phyloP scores from a whole-genome alignment of 805 yeast species.

The Zygosaccharomyces gambellarensis region DNA sequence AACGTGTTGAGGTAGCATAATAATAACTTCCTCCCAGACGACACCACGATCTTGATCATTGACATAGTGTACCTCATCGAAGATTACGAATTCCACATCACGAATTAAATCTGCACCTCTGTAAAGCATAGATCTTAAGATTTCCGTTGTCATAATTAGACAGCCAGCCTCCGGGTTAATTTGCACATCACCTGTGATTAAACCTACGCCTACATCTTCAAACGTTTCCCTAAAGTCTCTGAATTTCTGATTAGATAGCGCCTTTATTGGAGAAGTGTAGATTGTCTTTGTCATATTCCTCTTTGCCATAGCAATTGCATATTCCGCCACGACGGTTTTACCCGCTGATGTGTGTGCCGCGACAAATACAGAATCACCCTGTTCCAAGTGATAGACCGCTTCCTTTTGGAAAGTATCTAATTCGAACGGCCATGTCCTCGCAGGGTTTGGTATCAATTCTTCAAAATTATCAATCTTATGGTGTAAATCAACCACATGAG shows the following conservation, averaged over 20 bases:
- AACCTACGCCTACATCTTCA: conserved; percentile 81
- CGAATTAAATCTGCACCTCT: conserved; percentile 94
- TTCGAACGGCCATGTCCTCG: conserved; percentile 91
- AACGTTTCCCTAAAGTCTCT: conserved; percentile 80
- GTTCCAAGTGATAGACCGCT: conserved; percentile 93
- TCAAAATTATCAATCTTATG: conserved; percentile 78
- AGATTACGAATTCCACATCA: conserved; percentile 95
- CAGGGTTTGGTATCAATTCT: conserved; percentile 89
- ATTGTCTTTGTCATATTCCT: conserved; percentile 96
- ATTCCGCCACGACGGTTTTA: conserved; percentile 96
- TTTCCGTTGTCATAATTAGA: conserved; percentile 96
- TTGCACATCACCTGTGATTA: conserved; percentile 96
- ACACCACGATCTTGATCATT: conserved; percentile 97
- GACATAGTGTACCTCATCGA: conserved; percentile 97
- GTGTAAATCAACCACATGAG: conserved; percentile 86
- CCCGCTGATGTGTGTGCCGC: conserved; percentile 99
- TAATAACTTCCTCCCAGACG: conserved; percentile 98
- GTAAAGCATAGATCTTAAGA: conserved; percentile 89
- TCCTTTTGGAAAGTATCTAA: conserved; percentile 94
- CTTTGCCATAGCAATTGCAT: conserved; percentile 94
- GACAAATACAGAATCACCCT: conserved; percentile 96
- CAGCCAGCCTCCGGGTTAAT: conserved; percentile 96
- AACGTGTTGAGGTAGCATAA: conserved; percentile 95
- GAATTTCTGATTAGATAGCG: conserved; percentile 83
- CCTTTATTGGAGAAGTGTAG: conserved; percentile 93